Evolutionary conservation across 805 yeast species (phyloP).

Genomic region (Komagataella phaffii): DNA sequence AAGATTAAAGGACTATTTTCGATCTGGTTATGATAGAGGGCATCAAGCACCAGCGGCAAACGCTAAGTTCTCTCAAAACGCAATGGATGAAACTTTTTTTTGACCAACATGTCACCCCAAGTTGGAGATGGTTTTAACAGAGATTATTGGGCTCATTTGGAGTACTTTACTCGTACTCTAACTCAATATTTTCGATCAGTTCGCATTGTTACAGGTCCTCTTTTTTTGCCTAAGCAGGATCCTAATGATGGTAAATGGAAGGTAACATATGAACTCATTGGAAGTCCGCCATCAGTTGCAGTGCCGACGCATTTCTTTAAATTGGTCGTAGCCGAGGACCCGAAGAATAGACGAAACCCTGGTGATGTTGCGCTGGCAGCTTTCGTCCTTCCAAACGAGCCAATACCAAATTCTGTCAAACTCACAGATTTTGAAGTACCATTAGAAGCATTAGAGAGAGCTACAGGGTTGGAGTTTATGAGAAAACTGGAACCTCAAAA

Average conservation of each 20-base stretch:
- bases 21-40: slow-evolving; percentile 94
- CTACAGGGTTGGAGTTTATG: slow-evolving; percentile 75
- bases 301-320: slow-evolving; percentile 97
- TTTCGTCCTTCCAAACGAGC: slow-evolving; percentile 85
- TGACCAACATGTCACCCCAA: slow-evolving; percentile 92
- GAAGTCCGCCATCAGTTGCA: slow-evolving; percentile 91
- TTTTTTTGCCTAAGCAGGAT: slow-evolving; percentile 68
- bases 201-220: slow-evolving; percentile 86
- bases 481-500: slow-evolving; percentile 46
- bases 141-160: slow-evolving; percentile 97
- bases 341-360: slow-evolving; percentile 17
- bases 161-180: slow-evolving; percentile 72
- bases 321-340: slow-evolving; percentile 70
- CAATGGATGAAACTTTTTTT: slow-evolving; percentile 90
- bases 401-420: slow-evolving; percentile 57
- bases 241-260: slow-evolving; percentile 71
- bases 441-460: slow-evolving; percentile 74
- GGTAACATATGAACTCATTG: slow-evolving; percentile 85
- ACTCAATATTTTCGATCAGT: slow-evolving; percentile 63
- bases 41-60: slow-evolving; percentile 98
- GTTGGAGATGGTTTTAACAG: slow-evolving; percentile 96
- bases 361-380: slow-evolving; percentile 68
- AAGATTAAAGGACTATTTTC: slow-evolving; percentile 70
- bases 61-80: slow-evolving; percentile 78
- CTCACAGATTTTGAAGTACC: slow-evolving; percentile 77